phyloP scores from a whole-genome alignment of 2,329 filamentous ascomycete species.

The Monilinia fructigena region DNA sequence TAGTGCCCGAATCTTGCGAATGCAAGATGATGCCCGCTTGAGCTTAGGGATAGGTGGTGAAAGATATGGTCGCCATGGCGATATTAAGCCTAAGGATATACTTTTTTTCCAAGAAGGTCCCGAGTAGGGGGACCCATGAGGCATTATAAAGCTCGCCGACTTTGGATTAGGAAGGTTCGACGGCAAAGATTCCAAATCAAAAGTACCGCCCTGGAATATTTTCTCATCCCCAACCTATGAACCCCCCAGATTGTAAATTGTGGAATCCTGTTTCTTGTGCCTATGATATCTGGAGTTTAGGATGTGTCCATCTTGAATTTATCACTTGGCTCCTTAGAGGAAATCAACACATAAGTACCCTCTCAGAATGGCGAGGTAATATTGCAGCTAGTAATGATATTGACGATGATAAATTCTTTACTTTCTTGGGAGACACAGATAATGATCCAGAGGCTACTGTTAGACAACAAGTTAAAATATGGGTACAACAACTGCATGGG shows the following conservation, averaged over 20 bases:
- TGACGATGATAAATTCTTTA: conserved; percentile 33
- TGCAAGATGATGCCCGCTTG: conserved; percentile 14
- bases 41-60: conserved; percentile 27
- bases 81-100: conserved; percentile 34
- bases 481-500: conserved; percentile 24
- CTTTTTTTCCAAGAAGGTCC: conserved; percentile 34
- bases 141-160: conserved; percentile 30
- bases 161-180: conserved; percentile 39
- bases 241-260: conserved; percentile 43
- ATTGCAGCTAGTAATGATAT: neutral
- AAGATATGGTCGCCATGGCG: conserved; percentile 37
- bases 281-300: conserved; percentile 43
- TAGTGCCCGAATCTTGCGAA: conserved; percentile 18
- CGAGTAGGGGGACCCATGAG: conserved; percentile 32
- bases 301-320: conserved; percentile 43
- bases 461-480: conserved; percentile 5
- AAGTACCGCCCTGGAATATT: conserved; percentile 28
- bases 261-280: conserved; percentile 38
- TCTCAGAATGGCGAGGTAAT: conserved; percentile 20
- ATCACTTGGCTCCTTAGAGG: conserved; percentile 42
- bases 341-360: conserved; percentile 24
- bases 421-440: conserved; percentile 18
- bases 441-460: conserved; percentile 6
- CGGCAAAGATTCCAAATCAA: conserved; percentile 38
- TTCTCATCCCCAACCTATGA: conserved; percentile 40